phyloP scores from a whole-genome alignment of 2,329 filamentous ascomycete genomes.

The Talaromyces islandicus region DNA sequence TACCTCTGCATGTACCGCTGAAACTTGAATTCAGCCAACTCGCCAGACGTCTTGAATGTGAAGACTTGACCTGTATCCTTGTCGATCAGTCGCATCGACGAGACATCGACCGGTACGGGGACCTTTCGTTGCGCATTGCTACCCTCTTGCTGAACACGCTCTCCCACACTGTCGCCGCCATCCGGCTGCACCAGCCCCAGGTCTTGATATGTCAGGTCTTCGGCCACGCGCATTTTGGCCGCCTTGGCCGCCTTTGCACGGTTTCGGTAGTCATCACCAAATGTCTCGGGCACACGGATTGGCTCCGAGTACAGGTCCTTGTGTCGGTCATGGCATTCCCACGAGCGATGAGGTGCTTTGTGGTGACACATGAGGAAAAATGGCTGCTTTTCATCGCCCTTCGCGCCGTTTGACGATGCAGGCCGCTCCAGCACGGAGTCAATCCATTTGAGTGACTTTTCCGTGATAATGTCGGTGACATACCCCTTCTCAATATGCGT shows the following conservation, averaged over 20 bases:
- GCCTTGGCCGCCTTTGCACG: conserved; percentile 44
- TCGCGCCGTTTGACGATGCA: conserved; percentile 7
- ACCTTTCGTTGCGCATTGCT: conserved; percentile 34
- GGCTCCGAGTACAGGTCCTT: conserved; percentile 44
- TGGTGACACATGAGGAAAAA: conserved; percentile 55
- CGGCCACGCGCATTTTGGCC: conserved; percentile 48
- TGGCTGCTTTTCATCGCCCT: conserved; percentile 25
- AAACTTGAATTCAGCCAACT: conserved; percentile 50
- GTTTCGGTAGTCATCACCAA: conserved; percentile 51
- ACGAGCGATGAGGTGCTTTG: conserved; percentile 50
- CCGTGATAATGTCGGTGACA: conserved; percentile 48
- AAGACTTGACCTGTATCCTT: conserved; percentile 44
- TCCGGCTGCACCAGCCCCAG: conserved; percentile 49
- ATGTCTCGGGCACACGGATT: conserved; percentile 46
- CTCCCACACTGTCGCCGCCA: conserved; percentile 38
- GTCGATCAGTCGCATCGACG: conserved; percentile 35
- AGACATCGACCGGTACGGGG: conserved; percentile 29
- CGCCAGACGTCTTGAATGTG: conserved; percentile 35
- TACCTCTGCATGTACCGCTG: conserved; percentile 54
- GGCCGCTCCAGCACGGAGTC: conserved; percentile 8
- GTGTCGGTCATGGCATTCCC: conserved; percentile 48
- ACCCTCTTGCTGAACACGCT: conserved; percentile 18
- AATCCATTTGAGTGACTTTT: conserved; percentile 44
- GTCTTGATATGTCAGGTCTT: conserved; percentile 47
- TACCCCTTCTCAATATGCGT: conserved; percentile 36